Conservation (phyloP, 179 eudicot species). For the Spergularia azorica region DNA sequence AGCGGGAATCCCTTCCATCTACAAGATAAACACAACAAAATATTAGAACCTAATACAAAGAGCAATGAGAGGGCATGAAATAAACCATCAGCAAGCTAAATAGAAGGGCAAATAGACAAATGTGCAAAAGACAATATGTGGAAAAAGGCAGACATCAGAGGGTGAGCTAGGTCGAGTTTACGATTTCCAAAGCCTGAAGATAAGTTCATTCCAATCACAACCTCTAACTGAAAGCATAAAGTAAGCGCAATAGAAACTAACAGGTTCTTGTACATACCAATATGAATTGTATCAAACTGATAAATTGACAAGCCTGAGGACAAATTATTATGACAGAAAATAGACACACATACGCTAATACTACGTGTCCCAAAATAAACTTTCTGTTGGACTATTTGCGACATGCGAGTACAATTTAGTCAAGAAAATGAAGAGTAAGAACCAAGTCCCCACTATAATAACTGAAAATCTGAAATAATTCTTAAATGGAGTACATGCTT, state of each 20-base stretch:
- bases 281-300: not conserved
- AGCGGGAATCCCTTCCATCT: constrained; percentile 92
- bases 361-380: not conserved
- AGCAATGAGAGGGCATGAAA: not conserved
- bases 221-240: not conserved
- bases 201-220: not conserved
- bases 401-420: not conserved
- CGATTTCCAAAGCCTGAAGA: not conserved
- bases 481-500: constrained; percentile 8
- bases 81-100: not conserved
- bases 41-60: not conserved
- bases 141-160: not conserved
- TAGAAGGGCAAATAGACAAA: not conserved
- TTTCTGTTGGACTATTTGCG: not conserved
- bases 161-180: not conserved
- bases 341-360: not conserved
- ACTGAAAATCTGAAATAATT: not conserved
- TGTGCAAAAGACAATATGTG: not conserved
- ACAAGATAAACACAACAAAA: constrained; percentile 22
- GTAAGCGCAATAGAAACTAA: not conserved
- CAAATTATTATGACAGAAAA: not conserved
- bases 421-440: not conserved
- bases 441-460: not conserved
- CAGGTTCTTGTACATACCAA: not conserved
- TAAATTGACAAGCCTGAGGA: not conserved